phyloP scores from a whole-genome alignment of 495 filamentous ascomycete species.

The Xanthoparmelia taractica region DNA sequence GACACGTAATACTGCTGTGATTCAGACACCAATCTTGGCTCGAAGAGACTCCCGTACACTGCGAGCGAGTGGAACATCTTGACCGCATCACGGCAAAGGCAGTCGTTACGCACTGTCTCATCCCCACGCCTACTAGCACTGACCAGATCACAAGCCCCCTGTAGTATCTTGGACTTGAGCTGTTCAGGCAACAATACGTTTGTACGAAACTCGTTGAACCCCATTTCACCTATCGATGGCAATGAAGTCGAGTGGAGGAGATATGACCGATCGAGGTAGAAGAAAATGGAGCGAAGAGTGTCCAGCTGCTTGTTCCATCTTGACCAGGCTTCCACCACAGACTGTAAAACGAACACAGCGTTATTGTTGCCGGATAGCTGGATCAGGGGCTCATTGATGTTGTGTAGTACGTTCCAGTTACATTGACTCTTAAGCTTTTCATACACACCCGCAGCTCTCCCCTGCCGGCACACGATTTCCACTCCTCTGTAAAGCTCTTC shows the following conservation, averaged over 20 bases:
- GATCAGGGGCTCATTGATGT: slow-evolving; percentile 47
- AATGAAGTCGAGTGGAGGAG: slow-evolving; percentile 57
- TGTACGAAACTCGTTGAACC: slow-evolving; percentile 49
- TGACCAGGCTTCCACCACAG: slow-evolving; percentile 63
- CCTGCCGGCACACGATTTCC: slow-evolving; percentile 80
- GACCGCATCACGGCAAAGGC: slow-evolving; percentile 61
- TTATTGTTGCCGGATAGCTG: slow-evolving; percentile 42
- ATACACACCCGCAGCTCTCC: slow-evolving; percentile 56
- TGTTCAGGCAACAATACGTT: slow-evolving; percentile 47
- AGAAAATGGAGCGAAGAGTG: slow-evolving; percentile 77
- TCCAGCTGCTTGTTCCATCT: slow-evolving; percentile 72
- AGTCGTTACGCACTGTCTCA: slow-evolving; percentile 40
- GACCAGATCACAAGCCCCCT: slow-evolving; percentile 69
- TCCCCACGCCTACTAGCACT: slow-evolving; percentile 57
- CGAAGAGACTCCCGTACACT: slow-evolving; percentile 71
- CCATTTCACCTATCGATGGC: slow-evolving; percentile 51
- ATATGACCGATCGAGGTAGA: slow-evolving; percentile 84
- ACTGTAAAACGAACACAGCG: slow-evolving; percentile 55
- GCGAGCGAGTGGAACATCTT: slow-evolving; percentile 73
- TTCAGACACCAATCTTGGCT: slow-evolving; percentile 59
- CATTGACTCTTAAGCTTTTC: slow-evolving; percentile 55
- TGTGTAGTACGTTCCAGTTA: slow-evolving; percentile 51
- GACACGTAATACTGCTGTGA: slow-evolving; percentile 56
- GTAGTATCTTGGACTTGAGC: slow-evolving; percentile 49
- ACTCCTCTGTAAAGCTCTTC: slow-evolving; percentile 85